A percentile compares a stretch with the other conserved stretches of the same genome.
phyloP scores from a whole-genome alignment of 176 grass and related monocot species.

The Musa acuminata region DNA sequence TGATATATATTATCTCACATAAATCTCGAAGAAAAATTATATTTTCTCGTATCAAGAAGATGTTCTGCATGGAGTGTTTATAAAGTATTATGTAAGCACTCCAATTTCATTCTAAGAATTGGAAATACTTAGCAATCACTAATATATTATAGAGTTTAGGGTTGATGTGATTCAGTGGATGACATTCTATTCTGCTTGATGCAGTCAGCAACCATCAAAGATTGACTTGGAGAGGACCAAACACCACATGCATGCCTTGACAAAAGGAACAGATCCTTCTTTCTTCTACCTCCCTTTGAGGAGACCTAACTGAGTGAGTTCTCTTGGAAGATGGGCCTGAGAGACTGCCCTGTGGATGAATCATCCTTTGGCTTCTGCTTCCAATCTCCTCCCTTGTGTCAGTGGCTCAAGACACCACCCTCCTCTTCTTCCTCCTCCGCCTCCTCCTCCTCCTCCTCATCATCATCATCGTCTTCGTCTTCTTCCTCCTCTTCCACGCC shows the following conservation, averaged over 20 bases:
- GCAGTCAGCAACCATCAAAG: not conserved
- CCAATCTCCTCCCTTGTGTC: constrained; percentile 23
- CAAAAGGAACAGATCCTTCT: too few species aligned
- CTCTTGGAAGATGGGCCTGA: not conserved
- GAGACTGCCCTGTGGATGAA: constrained; percentile 23
- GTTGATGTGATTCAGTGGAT: not conserved
- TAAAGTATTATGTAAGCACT: too few species aligned
- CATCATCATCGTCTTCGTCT: not conserved
- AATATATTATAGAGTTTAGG: too few species aligned
- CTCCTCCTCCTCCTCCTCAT: too few species aligned
- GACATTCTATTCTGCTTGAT: not conserved
- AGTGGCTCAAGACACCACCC: constrained; percentile 41
- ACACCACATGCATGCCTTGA: too few species aligned
- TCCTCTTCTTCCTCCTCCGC: not conserved
- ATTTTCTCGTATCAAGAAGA: too few species aligned
- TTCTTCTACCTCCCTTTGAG: not conserved
- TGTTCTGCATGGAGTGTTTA: too few species aligned
- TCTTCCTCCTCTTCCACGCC: not conserved
- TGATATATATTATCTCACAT: too few species aligned
- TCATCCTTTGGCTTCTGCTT: constrained; percentile 4
- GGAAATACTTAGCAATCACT: too few species aligned
- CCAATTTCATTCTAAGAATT: too few species aligned
- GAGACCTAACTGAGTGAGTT: not conserved
- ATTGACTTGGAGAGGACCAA: not conserved
- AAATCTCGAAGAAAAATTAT: too few species aligned